These are phyloP conservation scores for Przewalskia tangutica DNA, from an alignment of 257 asterid genomes.

Conservation along the genomic window DNA sequence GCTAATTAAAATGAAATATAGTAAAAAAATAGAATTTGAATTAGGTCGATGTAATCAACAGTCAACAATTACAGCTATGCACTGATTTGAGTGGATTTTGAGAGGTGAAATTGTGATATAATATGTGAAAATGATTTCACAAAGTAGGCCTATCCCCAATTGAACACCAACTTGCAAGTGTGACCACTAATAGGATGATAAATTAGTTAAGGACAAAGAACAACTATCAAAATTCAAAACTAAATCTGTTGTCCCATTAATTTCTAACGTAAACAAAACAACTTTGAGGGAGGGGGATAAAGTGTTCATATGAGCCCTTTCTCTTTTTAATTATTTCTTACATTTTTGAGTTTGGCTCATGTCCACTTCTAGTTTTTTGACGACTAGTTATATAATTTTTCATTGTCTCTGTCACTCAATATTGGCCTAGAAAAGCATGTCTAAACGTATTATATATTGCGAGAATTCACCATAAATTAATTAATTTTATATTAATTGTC, in stretches of 20 bases:
- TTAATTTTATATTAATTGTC: background rate
- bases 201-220: background rate
- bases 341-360: too few species aligned
- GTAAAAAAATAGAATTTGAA: too few species aligned
- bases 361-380: background rate
- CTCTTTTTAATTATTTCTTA: background rate
- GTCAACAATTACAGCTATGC: background rate
- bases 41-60: background rate
- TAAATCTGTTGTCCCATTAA: background rate
- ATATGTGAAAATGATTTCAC: background rate
- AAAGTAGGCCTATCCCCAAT: background rate
- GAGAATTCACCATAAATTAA: background rate
- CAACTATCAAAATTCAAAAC: background rate
- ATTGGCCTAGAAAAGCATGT: too few species aligned
- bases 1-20: too few species aligned
- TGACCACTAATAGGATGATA: background rate
- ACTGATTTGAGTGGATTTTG: background rate
- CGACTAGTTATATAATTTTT: too few species aligned
- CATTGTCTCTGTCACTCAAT: too few species aligned
- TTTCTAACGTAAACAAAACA: background rate
- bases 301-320: background rate
- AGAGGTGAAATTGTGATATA: background rate
- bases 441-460: too few species aligned
- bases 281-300: background rate
- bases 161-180: background rate